A percentile compares a stretch with the other conserved stretches of the same genome.
phyloP scores from a whole-genome alignment of 192 early-diverging fungal species.

The Linnemannia exigua region DNA sequence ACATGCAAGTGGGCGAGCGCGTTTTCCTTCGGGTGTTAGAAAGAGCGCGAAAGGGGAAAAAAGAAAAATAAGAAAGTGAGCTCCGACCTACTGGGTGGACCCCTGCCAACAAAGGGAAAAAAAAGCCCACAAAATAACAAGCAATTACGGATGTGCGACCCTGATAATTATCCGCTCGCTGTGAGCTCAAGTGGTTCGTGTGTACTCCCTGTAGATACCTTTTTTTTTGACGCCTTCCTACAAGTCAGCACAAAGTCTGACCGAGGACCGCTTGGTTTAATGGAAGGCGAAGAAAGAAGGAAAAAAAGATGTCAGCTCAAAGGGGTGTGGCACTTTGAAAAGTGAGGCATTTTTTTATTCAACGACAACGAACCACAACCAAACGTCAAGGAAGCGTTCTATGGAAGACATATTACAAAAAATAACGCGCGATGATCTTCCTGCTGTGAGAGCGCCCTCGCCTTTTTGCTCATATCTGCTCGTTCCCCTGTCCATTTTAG shows the following conservation, averaged over 20 bases:
- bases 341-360: constrained; percentile 15
- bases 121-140: constrained; percentile 10
- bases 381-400: neutral
- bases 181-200: neutral
- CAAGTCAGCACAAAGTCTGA: neutral
- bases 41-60: neutral
- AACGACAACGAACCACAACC: neutral
- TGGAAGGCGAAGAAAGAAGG: neutral
- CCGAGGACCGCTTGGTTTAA: neutral
- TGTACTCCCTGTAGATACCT: neutral
- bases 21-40: neutral
- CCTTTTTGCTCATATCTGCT: neutral
- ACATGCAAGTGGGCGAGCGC: neutral
- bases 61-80: neutral
- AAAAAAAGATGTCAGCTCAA: neutral
- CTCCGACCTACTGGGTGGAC: neutral
- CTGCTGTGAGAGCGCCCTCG: neutral
- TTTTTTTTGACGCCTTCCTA: neutral
- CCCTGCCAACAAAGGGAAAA: neutral
- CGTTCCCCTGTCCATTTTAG: neutral
- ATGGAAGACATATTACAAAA: neutral
- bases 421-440: constrained; percentile 2
- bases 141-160: neutral
- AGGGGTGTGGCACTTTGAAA: neutral
- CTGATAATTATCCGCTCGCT: neutral